Evolutionary conservation across 148 eudicot species (phyloP), one percentile per base, ranked within the genome.

Genomic region (Dianthus caryophyllus): DNA sequence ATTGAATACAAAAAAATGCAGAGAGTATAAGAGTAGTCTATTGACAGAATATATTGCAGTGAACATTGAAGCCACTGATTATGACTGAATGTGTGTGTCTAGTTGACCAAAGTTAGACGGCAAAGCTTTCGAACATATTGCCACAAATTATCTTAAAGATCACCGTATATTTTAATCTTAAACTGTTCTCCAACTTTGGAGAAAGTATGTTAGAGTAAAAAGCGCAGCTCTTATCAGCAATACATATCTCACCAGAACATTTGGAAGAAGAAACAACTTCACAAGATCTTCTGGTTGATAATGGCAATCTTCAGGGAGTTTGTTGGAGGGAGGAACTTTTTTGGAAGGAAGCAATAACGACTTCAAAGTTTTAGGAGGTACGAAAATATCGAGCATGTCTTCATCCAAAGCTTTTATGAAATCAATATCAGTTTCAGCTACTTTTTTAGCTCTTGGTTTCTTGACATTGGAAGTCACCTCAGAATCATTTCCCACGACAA

Each of bases 241-340:
- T 39, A 58, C 20, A 26, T 15, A 71, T 33, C 18, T 75, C 88
- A 94, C 98, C 97, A 78, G 75, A 65, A 94, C 84, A 81, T 86
- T 73, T 36, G 90, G 97, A 66, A 86, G 80, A 72, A 94, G 89
- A 86, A 94, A 94, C 64, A 90, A 69, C 84, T 90, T 90, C 76
- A 94, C 92, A 65, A 94, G 97, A 82, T 88, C 81, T 82, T 94
- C 98, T 20, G 92, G 98, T 51, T 94, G 96, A 75, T 94, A 94
- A 61, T 90, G 98, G 72, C 98, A 90, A 78, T 94, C 98, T 73
- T 94, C 98, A 15, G 98, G 98, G 78, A 94, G 97, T 61, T 76
- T 88, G 63, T 79, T 94, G 66, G 81, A 82, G 77, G 80, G 78
- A 59, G 90, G 81, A 71, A 75, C 78, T 76, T 79, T 84, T 57